Conservation (phyloP, 176 grass and related monocot species). For the Bothriochloa decipiens region DNA sequence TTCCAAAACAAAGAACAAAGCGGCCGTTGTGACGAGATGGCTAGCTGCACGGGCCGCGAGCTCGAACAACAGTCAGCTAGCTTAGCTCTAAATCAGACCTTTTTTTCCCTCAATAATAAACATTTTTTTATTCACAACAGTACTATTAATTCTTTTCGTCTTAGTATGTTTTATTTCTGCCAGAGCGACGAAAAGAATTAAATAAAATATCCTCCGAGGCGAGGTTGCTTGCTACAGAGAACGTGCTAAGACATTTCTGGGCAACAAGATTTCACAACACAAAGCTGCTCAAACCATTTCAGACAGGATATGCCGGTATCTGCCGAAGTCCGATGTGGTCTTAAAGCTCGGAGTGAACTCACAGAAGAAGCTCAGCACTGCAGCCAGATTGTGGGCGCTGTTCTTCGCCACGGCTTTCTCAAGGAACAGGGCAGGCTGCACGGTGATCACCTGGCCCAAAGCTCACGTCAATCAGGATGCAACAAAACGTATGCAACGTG, state of each 20-base stretch:
- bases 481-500: neutral
- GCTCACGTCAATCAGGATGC: conserved; percentile 4
- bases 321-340: conserved; percentile 61
- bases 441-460: conserved; percentile 71
- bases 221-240: neutral
- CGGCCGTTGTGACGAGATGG: too few relatives aligned
- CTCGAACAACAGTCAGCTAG: too few relatives aligned
- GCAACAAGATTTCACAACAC: neutral
- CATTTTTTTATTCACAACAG: neutral
- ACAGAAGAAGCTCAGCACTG: conserved; percentile 79
- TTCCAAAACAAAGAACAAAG: too few relatives aligned
- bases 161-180: neutral
- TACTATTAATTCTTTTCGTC: neutral
- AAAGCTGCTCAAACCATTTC: conserved; percentile 65
- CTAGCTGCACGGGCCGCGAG: too few relatives aligned
- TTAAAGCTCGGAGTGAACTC: conserved; percentile 85
- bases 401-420: conserved; percentile 74
- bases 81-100: too few relatives aligned
- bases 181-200: neutral
- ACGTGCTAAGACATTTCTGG: neutral
- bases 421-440: conserved; percentile 80
- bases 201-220: neutral
- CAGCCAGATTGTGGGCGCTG: conserved; percentile 63
- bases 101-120: too few relatives aligned
- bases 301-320: conserved; percentile 68